A percentile compares a stretch with the other conserved stretches of the same genome.
Conservation (phyloP, 192 early-diverging fungal genomes). For the Mortierella hygrophila region DNA sequence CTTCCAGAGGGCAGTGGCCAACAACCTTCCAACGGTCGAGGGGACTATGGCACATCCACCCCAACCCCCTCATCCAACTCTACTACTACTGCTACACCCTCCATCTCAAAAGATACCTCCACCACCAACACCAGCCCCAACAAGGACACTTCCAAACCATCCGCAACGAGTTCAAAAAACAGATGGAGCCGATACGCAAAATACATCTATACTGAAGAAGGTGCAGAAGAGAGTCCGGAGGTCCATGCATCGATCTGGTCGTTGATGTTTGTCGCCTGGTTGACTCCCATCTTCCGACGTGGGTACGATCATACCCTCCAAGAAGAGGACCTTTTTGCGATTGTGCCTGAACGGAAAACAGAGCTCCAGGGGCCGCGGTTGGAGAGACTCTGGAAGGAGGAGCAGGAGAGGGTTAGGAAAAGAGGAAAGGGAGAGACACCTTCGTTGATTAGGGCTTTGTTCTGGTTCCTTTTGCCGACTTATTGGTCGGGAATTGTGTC, state of each 20-base stretch:
- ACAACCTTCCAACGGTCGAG: not conserved
- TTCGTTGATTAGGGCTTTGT: conserved; percentile 22
- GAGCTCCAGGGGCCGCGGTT: not conserved
- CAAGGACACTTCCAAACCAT: not conserved
- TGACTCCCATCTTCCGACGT: conserved; percentile 47
- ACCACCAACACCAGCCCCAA: not conserved
- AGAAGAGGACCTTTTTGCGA: conserved; percentile 50
- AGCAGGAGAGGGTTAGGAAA: not conserved
- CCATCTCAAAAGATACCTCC: not conserved
- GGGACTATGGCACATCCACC: not conserved
- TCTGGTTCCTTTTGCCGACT: conserved; percentile 19
- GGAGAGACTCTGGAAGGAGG: conserved; percentile 17
- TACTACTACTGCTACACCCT: not conserved
- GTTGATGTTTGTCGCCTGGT: conserved; percentile 33
- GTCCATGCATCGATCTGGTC: conserved; percentile 38
- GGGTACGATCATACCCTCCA: conserved; percentile 43
- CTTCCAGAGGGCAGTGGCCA: not conserved
- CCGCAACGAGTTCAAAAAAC: not conserved
- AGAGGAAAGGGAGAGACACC: conserved; percentile 9
- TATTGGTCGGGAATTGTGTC: conserved; percentile 22
- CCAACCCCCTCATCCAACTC: not conserved
- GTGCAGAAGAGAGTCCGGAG: conserved; percentile 17
- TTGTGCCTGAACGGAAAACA: conserved; percentile 34
- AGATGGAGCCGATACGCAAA: not conserved
- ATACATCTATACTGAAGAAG: not conserved